These are phyloP conservation scores for Xerocomellus intermedius DNA, from an alignment of 768 basidiomycete species.

Conservation along the genomic window DNA sequence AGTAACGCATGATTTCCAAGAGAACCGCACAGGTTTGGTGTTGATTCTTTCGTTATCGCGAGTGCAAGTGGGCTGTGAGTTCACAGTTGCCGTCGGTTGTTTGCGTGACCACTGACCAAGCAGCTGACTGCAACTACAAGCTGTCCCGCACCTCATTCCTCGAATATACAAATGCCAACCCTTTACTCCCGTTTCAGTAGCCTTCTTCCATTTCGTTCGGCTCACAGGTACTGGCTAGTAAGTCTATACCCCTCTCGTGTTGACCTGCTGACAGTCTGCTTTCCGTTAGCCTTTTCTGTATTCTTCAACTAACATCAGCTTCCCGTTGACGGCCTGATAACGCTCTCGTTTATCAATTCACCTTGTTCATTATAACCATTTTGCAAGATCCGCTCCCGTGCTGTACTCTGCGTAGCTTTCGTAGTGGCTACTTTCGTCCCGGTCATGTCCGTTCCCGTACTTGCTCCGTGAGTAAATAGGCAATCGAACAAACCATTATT, in stretches of 20 bases:
- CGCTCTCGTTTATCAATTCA: slow-evolving; percentile 4
- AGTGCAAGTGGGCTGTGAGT: not conserved
- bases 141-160: not conserved
- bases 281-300: slow-evolving; percentile 12
- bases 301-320: slow-evolving; percentile 11
- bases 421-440: not conserved
- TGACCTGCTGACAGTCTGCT: not conserved
- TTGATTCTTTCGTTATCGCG: not conserved
- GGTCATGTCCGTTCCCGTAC: slow-evolving; percentile 8
- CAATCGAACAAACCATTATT: not conserved
- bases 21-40: not conserved
- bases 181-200: slow-evolving; percentile 2
- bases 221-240: slow-evolving; percentile 23
- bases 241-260: not conserved
- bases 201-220: slow-evolving; percentile 16
- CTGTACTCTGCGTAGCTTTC: slow-evolving; percentile 7
- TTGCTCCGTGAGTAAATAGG: not conserved
- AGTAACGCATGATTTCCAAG: no score
- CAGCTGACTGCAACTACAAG: not conserved
- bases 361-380: not conserved
- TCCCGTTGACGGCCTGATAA: slow-evolving; percentile 12
- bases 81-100: not conserved
- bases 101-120: not conserved
- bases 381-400: slow-evolving; percentile 12
- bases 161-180: not conserved